Evolutionary conservation across 2,329 filamentous ascomycete genomes (phyloP).

Genomic region (Elsinoe ampelina): DNA sequence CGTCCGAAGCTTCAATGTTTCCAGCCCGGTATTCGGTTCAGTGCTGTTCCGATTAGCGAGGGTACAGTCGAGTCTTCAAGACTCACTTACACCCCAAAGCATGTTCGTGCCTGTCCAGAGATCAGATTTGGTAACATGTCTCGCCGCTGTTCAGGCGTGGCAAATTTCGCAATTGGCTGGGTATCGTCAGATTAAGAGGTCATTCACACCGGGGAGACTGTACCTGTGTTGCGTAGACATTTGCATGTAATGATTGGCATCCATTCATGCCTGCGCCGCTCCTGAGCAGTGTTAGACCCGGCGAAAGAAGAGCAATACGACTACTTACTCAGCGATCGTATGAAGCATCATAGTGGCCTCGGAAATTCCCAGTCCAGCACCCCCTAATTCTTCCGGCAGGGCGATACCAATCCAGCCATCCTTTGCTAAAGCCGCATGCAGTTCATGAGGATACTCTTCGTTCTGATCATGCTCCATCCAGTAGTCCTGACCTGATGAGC

Average conservation of each 20-base stretch:
- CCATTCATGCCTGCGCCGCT: constrained; percentile 69
- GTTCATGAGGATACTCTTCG: constrained; percentile 62
- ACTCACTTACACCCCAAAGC: constrained; percentile 57
- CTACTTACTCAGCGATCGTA: constrained; percentile 57
- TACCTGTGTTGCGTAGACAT: constrained; percentile 63
- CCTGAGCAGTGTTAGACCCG: constrained; percentile 21
- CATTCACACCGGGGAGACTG: constrained; percentile 18
- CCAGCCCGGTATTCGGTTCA: constrained; percentile 71
- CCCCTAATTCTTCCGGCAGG: constrained; percentile 63
- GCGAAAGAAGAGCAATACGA: not conserved
- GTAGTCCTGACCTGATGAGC: constrained; percentile 43
- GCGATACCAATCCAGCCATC: constrained; percentile 78
- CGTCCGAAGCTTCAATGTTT: constrained; percentile 64
- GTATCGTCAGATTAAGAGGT: constrained; percentile 15
- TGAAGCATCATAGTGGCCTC: constrained; percentile 86
- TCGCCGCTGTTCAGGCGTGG: constrained; percentile 53
- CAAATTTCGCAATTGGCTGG: constrained; percentile 58
- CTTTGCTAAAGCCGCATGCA: constrained; percentile 64
- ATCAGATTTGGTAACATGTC: constrained; percentile 62
- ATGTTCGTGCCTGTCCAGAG: constrained; percentile 59
- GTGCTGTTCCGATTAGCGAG: constrained; percentile 34
- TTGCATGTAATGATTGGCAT: constrained; percentile 50
- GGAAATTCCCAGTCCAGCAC: constrained; percentile 62
- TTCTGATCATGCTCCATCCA: constrained; percentile 66
- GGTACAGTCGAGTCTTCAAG: not conserved